Evolutionary conservation across 2,329 filamentous ascomycete genomes (phyloP), one percentile per base, ranked within the genome.

Genomic region (Pseudocercospora ulei): DNA sequence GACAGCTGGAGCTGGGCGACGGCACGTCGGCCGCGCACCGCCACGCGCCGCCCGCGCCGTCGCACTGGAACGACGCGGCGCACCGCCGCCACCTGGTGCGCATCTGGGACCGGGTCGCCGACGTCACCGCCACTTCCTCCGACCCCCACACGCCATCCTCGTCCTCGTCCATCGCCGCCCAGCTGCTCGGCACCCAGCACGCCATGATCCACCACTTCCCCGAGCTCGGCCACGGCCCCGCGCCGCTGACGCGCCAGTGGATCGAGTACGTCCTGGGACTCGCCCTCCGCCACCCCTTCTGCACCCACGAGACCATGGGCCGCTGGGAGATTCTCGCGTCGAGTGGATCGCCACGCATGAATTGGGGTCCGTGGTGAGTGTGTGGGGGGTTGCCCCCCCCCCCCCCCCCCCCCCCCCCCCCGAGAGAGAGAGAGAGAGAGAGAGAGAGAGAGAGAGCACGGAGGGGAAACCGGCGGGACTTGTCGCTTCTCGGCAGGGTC

Each of bases 321-420:
- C 35, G 48, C 27, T 54, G 48, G 45, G 53, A 57, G 33, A 29
- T 56, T 8, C 29, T 57, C 23, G 45, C 49, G 26, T 39, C 41
- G 22, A 47, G 48, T 37, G 46, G 43, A 9, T 53, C 51, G 9
- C 17, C 42, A 12, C 43, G 53, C 36, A 44, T 38, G 7, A 53
- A 43, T 14, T 57, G 54, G 54, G 54, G 54, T 12, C 54, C 54
- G 7, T 57, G 51, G 51, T 57, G 43, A 49, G 24, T n/a, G 18
- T 27, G 13, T 22, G 16, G 14, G 4, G 14, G 8, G n/a, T n/a
- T n/a, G n/a, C n/a, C n/a, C n/a, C n/a, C n/a, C n/a, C n/a, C n/a
- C n/a, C n/a, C n/a, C n/a, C n/a, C n/a, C n/a, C n/a, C n/a, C n/a
- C n/a, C n/a, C n/a, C n/a, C n/a, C n/a, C n/a, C n/a, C n/a, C n/a